Percentiles rank a stretch among this genome's conserved stretches.
Evolutionary conservation across 139 green algal genomes (phyloP).

Genomic region (Yamagishiella unicocca): DNA sequence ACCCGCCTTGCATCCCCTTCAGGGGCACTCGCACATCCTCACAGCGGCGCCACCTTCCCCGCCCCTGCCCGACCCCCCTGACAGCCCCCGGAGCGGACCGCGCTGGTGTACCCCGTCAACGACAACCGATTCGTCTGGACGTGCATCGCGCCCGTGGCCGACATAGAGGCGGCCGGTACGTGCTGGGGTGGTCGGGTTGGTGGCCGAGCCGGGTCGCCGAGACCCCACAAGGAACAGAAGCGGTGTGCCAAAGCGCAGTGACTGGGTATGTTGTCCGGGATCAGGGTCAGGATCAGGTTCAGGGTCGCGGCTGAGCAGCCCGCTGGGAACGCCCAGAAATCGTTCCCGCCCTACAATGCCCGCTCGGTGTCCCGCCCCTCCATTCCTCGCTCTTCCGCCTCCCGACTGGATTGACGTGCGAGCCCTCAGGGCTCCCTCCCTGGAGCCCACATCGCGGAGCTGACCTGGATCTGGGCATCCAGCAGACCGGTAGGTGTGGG

Average conservation of each 20-base stretch:
- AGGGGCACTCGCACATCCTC: too few species aligned
- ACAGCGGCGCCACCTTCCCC: neutral
- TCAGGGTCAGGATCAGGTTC: too few species aligned
- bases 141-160: neutral
- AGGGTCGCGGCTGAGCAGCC: too few species aligned
- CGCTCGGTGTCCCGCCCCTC: neutral
- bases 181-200: neutral
- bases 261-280: too few species aligned
- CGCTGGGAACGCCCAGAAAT: too few species aligned
- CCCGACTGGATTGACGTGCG: too few species aligned
- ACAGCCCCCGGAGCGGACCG: constrained; percentile 5
- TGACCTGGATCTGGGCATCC: constrained; percentile 19
- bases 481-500: constrained; percentile 1
- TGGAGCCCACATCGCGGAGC: neutral
- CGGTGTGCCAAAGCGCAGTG: too few species aligned
- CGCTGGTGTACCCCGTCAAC: constrained; percentile 11
- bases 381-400: too few species aligned
- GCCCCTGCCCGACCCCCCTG: neutral
- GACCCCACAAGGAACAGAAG: too few species aligned
- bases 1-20: too few species aligned
- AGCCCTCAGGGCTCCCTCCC: neutral
- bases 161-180: neutral
- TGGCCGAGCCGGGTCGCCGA: too few species aligned
- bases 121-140: constrained; percentile 26
- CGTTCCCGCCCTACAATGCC: too few species aligned